A percentile compares a stretch with the other conserved stretches of the same genome.
These are phyloP conservation scores for Camellia japonica DNA, from an alignment of 148 eudicot genomes.

Conservation along the genomic window DNA sequence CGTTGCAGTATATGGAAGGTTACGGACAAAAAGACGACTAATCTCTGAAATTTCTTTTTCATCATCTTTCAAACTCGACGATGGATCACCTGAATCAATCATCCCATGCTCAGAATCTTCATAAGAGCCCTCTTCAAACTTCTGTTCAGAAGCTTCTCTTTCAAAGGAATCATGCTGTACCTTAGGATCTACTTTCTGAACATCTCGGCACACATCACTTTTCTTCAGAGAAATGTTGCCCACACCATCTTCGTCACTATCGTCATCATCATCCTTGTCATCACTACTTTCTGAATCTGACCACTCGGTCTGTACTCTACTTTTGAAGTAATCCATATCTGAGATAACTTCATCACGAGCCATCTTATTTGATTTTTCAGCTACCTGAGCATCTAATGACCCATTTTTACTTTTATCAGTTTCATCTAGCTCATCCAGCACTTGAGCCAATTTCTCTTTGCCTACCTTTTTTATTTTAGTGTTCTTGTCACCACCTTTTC, in stretches of 20 bases:
- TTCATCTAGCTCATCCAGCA: slow-evolving; percentile 23
- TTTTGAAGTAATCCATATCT: slow-evolving; percentile 80
- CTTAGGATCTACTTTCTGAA: slow-evolving; percentile 19
- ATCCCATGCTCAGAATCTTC: slow-evolving; percentile 33
- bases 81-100: slow-evolving; percentile 30
- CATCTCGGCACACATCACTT: slow-evolving; percentile 13
- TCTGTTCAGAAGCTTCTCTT: slow-evolving; percentile 20
- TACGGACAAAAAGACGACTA: slow-evolving; percentile 84
- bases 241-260: slow-evolving; percentile 18
- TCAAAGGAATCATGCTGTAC: slow-evolving; percentile 19
- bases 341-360: slow-evolving; percentile 46
- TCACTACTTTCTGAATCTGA: slow-evolving; percentile 74
- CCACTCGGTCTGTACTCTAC: slow-evolving; percentile 78
- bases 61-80: slow-evolving; percentile 33
- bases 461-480: slow-evolving; percentile 21
- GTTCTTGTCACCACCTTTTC: slow-evolving; percentile 18
- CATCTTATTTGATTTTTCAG: slow-evolving; percentile 23
- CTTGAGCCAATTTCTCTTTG: slow-evolving; percentile 20
- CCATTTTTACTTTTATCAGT: slow-evolving; percentile 24
- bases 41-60: slow-evolving; percentile 44
- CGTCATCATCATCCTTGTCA: slow-evolving; percentile 27
- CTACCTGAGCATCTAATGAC: slow-evolving; percentile 22
- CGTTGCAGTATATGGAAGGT: slow-evolving; percentile 88
- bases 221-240: slow-evolving; percentile 16
- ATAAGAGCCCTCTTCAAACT: slow-evolving; percentile 21